Evolutionary conservation across 768 basidiomycete genomes (phyloP), one percentile per base, ranked within the genome.

Genomic region (Termitomyces sp.): DNA sequence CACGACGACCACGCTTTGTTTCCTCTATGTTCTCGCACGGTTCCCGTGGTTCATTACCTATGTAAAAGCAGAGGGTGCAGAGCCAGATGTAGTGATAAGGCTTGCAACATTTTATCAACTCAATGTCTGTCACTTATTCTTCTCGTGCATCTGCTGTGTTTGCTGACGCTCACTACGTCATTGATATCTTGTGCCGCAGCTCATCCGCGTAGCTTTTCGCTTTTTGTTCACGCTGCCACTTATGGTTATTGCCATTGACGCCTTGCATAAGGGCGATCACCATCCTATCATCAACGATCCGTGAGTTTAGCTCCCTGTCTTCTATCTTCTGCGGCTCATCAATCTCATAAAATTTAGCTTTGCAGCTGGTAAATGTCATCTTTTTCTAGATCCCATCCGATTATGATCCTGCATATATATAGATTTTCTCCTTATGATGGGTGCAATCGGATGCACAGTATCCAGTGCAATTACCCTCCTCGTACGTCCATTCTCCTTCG

Each of bases 401-500:
- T 20, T 2, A 34, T 32, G 12, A 36, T 43, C 34, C 43, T 8
- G 40, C 20, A n/a, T 34, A 59, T 61, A 55, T 54, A 25, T 65
- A 84, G 92, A 94, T 71, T 83, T 91, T 60, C 76, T 92, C 10
- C 72, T 87, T 50, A 86, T 91, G 84, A 66, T 87, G 57, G 86
- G 84, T 25, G 90, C 81, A 17, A 81, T 93, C 36, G 91, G 91
- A 14, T 87, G 87, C 66, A 86, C 92, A 67, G 79, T 91, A 25
- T 93, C 91, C 4, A 91, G 91, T 31, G 85, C 85, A 17, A 89
- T 93, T 29, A 94, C 92, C 4, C 79, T 94, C 37, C 78, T 93
- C 37, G 91, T 91, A 68, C 68, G 86, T 72, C 29, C 59, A 32
- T n/a, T 45, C 29, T 48, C 52, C 36, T 37, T 56, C 53, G 8